These are phyloP conservation scores for Colletotrichum sp. DNA, from an alignment of 2,329 filamentous ascomycete genomes.

Conservation along the genomic window DNA sequence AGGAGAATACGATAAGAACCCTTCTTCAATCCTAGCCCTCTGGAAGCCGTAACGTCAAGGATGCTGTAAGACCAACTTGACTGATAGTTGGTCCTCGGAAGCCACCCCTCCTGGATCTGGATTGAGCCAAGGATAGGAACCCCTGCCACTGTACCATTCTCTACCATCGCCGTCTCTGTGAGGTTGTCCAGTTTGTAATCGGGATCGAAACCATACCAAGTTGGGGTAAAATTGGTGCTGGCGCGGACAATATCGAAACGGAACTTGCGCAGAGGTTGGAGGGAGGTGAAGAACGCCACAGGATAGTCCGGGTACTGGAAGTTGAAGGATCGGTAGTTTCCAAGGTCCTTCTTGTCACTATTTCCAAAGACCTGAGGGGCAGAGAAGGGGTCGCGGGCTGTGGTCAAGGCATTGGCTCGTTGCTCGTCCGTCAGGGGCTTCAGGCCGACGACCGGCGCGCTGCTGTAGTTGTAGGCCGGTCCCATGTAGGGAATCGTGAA, in stretches of 20 bases:
- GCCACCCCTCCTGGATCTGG: neutral
- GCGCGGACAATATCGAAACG: conserved; percentile 5
- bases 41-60: neutral
- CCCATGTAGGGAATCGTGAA: conserved; percentile 47
- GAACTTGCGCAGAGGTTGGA: neutral
- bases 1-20: conserved; percentile 24
- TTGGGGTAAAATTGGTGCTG: conserved; percentile 3
- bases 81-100: neutral
- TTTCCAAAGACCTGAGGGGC: conserved; percentile 6
- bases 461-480: conserved; percentile 38
- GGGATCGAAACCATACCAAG: conserved; percentile 2
- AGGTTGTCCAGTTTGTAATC: neutral
- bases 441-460: conserved; percentile 33
- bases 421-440: neutral
- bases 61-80: neutral
- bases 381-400: neutral
- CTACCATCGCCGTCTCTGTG: neutral
- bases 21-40: conserved; percentile 3
- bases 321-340: neutral
- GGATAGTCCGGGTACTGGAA: conserved; percentile 2
- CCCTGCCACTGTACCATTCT: neutral
- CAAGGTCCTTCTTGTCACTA: neutral
- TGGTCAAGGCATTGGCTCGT: neutral
- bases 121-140: neutral
- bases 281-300: neutral